Percentiles rank a stretch among this genome's conserved stretches.
Conservation (phyloP, 1,284 basidiomycete species). For the Salmacisia buchloeana region DNA sequence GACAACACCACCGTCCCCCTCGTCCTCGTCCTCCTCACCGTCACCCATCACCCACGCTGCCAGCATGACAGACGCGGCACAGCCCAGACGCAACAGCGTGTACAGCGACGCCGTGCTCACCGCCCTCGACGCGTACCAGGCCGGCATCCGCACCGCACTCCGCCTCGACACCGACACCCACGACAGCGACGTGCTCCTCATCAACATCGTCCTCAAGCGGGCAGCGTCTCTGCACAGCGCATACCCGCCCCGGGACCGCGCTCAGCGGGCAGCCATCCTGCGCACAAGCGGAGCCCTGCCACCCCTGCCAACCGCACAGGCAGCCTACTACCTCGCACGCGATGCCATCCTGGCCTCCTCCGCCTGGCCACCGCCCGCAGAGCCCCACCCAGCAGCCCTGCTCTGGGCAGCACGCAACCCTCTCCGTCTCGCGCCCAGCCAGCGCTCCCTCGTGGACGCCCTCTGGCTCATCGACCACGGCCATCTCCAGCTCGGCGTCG, state of each 20-base stretch:
- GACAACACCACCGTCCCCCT: too few species aligned
- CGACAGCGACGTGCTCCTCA: too few species aligned
- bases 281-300: neutral
- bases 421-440: neutral
- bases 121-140: neutral
- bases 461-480: constrained; percentile 7
- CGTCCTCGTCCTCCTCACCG: too few species aligned
- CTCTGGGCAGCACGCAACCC: constrained; percentile 1
- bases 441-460: neutral
- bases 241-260: neutral
- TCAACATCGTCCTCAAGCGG: too few species aligned
- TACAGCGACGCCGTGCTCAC: neutral
- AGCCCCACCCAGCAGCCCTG: neutral
- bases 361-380: neutral
- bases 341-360: neutral
- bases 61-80: neutral
- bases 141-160: neutral
- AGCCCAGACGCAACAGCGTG: neutral
- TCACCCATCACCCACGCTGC: too few species aligned
- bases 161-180: too few species aligned
- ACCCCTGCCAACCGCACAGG: neutral
- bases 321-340: neutral
- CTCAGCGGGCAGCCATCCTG: neutral
- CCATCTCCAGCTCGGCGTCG: neutral
- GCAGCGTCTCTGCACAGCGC: too few species aligned